Conservation (phyloP, 208 protist genomes). For the Crithidia brevicula region DNA sequence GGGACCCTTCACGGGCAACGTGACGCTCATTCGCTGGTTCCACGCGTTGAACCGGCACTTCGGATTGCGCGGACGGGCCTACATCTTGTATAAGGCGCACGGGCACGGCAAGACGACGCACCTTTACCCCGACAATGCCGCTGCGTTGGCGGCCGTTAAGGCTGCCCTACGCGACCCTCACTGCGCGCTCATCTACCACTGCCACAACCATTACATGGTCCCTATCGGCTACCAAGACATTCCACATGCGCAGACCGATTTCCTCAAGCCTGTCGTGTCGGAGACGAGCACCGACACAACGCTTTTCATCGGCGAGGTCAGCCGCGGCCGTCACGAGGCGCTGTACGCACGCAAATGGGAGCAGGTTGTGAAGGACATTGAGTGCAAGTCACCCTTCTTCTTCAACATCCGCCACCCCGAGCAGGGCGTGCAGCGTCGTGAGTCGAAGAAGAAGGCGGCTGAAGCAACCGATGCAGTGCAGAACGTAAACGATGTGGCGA, state of each 20-base stretch:
- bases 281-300: slow-evolving; percentile 69
- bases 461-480: neutral
- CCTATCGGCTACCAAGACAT: slow-evolving; percentile 91
- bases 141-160: slow-evolving; percentile 70
- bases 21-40: slow-evolving; percentile 92
- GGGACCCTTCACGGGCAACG: slow-evolving; percentile 93
- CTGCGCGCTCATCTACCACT: slow-evolving; percentile 93
- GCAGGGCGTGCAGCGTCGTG: slow-evolving; percentile 71
- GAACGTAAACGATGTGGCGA: neutral
- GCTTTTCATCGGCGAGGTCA: slow-evolving; percentile 92
- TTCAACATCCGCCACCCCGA: slow-evolving; percentile 92
- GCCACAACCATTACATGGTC: slow-evolving; percentile 95
- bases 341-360: slow-evolving; percentile 87
- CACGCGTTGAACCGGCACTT: slow-evolving; percentile 86
- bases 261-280: slow-evolving; percentile 57
- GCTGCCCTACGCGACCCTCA: slow-evolving; percentile 65
- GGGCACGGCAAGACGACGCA: slow-evolving; percentile 66
- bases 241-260: slow-evolving; percentile 70
- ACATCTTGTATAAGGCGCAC: slow-evolving; percentile 89
- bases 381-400: slow-evolving; percentile 72
- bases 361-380: slow-evolving; percentile 84
- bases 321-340: slow-evolving; percentile 81
- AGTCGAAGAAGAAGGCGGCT: slow-evolving; percentile 36
- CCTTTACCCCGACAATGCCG: slow-evolving; percentile 56
- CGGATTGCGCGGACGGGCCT: slow-evolving; percentile 53